Percentiles rank a stretch among this genome's conserved stretches.
Evolutionary conservation across 2,329 filamentous ascomycete species (phyloP).

Genomic region (Talaromyces sp.): DNA sequence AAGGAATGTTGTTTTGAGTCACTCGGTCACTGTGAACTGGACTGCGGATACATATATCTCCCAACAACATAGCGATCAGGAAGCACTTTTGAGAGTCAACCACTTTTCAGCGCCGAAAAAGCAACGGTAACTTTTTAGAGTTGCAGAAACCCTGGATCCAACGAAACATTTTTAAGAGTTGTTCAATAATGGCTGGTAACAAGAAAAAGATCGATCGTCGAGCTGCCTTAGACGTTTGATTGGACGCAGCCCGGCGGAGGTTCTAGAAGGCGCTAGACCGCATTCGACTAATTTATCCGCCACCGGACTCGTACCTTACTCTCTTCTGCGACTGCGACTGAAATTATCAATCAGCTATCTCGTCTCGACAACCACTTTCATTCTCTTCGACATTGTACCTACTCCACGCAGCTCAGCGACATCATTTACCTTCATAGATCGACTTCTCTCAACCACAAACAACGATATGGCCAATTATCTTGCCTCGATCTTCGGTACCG

Average conservation of each 20-base stretch:
- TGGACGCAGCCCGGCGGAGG: background rate
- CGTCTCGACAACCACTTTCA: background rate
- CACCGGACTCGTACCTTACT: slow-evolving; percentile 7
- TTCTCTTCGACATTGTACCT: background rate
- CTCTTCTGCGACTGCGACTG: background rate
- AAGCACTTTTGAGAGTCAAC: background rate
- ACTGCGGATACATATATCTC: background rate
- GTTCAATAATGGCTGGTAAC: background rate
- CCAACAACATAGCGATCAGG: too few species aligned
- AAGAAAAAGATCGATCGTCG: background rate
- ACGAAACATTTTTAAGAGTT: background rate
- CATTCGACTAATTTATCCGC: slow-evolving; percentile 13
- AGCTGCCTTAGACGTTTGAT: background rate
- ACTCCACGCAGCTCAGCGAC: background rate
- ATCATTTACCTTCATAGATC: background rate
- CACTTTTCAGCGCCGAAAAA: background rate
- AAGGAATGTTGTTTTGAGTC: too few species aligned
- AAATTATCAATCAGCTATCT: background rate
- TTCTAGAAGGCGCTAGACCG: slow-evolving; percentile 16
- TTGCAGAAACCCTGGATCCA: background rate
- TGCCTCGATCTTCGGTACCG: slow-evolving; percentile 98
- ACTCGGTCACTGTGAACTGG: too few species aligned
- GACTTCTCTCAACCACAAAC: background rate
- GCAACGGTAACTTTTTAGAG: background rate
- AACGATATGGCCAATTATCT: slow-evolving; percentile 87